Conservation (phyloP, 129 eudicot species). For the Flaveria trinervia region DNA sequence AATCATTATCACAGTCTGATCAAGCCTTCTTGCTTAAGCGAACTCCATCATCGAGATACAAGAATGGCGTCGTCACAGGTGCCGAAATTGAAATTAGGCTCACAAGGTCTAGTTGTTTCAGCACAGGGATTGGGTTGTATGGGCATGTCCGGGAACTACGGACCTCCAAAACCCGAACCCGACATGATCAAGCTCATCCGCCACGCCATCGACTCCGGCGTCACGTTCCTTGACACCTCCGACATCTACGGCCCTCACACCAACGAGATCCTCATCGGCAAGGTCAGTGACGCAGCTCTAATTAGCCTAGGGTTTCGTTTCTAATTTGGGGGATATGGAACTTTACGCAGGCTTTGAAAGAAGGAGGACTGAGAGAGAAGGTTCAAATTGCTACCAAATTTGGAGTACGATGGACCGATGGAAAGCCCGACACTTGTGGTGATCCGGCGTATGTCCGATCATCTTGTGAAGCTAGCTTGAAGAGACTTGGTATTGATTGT, state of each 20-base stretch:
- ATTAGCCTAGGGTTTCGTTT: not conserved
- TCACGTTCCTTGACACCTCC: conserved; percentile 57
- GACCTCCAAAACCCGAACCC: conserved; percentile 48
- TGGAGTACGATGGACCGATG: conserved; percentile 31
- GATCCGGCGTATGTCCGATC: conserved; percentile 54
- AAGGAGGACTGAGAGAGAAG: conserved; percentile 41
- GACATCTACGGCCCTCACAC: conserved; percentile 52
- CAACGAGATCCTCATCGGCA: conserved; percentile 51
- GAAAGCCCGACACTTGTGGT: conserved; percentile 30
- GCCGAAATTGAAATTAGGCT: conserved; percentile 44
- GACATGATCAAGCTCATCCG: conserved; percentile 53
- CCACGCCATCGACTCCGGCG: conserved; percentile 50
- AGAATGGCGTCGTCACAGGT: conserved; percentile 8
- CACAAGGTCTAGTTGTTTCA: conserved; percentile 52
- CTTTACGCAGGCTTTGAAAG: conserved; percentile 44
- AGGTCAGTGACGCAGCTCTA: conserved; percentile 28
- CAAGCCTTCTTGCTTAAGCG: not conserved
- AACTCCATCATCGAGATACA: too few species aligned
- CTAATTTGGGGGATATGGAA: conserved; percentile 12
- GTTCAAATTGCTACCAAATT: conserved; percentile 54
- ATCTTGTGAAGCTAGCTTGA: conserved; percentile 59
- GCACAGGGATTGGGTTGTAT: conserved; percentile 54
- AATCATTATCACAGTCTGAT: not conserved
- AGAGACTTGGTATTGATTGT: conserved; percentile 49
- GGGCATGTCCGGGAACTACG: conserved; percentile 45